These are phyloP conservation scores for Agaricus sinodeliciosus DNA, from an alignment of 768 basidiomycete species.

Conservation along the genomic window DNA sequence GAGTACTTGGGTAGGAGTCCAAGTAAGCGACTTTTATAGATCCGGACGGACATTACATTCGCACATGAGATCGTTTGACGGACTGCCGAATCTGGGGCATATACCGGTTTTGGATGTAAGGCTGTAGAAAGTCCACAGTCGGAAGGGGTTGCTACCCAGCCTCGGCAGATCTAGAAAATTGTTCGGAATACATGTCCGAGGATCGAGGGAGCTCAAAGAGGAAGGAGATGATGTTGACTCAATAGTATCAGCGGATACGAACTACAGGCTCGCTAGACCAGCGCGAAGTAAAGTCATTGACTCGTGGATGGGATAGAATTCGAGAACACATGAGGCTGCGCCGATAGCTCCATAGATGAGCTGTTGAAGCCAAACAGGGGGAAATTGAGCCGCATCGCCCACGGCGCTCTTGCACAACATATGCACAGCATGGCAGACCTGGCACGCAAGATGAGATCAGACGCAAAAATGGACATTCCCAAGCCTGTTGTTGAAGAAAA, in stretches of 20 bases:
- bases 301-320: slow-evolving; percentile 5
- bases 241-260: not conserved
- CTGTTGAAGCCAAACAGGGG: slow-evolving; percentile 2
- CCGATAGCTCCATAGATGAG: slow-evolving; percentile 4
- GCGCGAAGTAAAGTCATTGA: slow-evolving; percentile 8
- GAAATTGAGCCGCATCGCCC: slow-evolving; percentile 5
- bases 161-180: slow-evolving; percentile 6
- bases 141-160: slow-evolving; percentile 10
- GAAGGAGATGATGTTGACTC: slow-evolving; percentile 4
- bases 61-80: slow-evolving; percentile 5
- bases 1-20: slow-evolving; percentile 10
- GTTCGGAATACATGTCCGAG: slow-evolving; percentile 7
- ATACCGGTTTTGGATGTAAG: slow-evolving; percentile 3
- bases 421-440: slow-evolving; percentile 4
- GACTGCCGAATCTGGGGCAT: slow-evolving; percentile 7
- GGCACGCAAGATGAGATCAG: slow-evolving; percentile 5
- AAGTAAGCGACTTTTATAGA: slow-evolving; percentile 10
- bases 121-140: slow-evolving; percentile 16
- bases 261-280: slow-evolving; percentile 1
- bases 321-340: slow-evolving; percentile 9
- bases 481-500: not conserved
- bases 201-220: slow-evolving; percentile 4
- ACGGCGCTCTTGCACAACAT: not conserved
- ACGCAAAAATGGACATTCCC: not conserved
- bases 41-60: slow-evolving; percentile 6